Evolutionary conservation across 805 yeast genomes (phyloP).

Genomic region (Teunomyces funiuensis): DNA sequence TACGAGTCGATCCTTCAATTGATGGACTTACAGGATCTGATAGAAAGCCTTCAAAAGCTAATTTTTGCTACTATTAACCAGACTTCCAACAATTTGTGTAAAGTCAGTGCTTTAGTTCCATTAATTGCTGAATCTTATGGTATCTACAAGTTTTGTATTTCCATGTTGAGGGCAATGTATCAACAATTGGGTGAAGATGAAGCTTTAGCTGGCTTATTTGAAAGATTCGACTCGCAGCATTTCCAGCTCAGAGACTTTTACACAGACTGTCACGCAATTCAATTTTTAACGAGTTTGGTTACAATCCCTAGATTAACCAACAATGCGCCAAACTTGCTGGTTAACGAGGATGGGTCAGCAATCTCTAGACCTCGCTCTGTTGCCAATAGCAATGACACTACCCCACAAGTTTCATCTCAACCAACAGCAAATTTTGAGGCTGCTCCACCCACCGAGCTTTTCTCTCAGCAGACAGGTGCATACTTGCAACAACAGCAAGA

Average conservation of each 20-base stretch:
- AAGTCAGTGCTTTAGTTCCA: constrained; percentile 84
- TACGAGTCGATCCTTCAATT: constrained; percentile 84
- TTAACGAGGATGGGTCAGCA: constrained; percentile 42
- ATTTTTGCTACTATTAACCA: constrained; percentile 70
- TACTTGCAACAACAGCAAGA: constrained; percentile 46
- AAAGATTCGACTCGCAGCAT: constrained; percentile 70
- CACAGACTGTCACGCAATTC: constrained; percentile 84
- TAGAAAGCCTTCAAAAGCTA: constrained; percentile 74
- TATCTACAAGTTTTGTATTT: constrained; percentile 80
- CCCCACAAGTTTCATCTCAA: constrained; percentile 46
- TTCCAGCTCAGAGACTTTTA: constrained; percentile 76
- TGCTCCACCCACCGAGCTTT: constrained; percentile 38
- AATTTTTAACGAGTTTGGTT: constrained; percentile 75
- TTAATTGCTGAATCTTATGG: constrained; percentile 90
- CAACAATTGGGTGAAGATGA: constrained; percentile 71
- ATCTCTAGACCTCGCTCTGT: constrained; percentile 32
- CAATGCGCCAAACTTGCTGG: constrained; percentile 59
- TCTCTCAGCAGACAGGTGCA: constrained; percentile 57
- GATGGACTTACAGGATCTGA: constrained; percentile 79
- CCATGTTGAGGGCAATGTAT: constrained; percentile 89
- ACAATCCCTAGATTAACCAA: constrained; percentile 69
- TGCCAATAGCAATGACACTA: constrained; percentile 16
- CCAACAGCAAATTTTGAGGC: constrained; percentile 34
- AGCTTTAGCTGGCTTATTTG: constrained; percentile 71
- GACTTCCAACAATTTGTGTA: constrained; percentile 66